phyloP scores from a whole-genome alignment of 331 rosid genomes.

The Arachis monticola region DNA sequence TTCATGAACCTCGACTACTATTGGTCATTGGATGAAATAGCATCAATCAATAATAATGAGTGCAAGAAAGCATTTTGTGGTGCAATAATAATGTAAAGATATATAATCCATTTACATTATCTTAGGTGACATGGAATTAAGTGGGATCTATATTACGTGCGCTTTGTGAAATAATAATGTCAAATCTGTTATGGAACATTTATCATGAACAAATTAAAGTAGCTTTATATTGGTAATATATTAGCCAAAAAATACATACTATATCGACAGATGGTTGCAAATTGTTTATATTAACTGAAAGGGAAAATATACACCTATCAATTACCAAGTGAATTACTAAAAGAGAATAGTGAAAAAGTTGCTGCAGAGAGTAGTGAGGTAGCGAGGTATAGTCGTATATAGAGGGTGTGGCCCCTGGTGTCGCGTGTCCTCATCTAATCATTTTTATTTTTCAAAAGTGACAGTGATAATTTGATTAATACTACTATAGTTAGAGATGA shows the following conservation, averaged over 20 bases:
- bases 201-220: background rate
- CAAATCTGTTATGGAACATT: slow-evolving; percentile 5
- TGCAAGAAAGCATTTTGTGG: background rate
- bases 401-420: background rate
- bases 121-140: slow-evolving; percentile 15
- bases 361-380: background rate
- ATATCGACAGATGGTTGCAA: background rate
- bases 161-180: slow-evolving; percentile 39
- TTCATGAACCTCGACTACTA: background rate
- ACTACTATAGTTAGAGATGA: background rate
- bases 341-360: background rate
- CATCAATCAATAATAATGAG: background rate
- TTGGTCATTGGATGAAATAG: slow-evolving; percentile 33
- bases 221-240: background rate
- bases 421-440: slow-evolving; percentile 18
- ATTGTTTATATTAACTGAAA: background rate
- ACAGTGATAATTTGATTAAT: slow-evolving; percentile 34
- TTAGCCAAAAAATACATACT: background rate
- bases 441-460: background rate
- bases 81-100: slow-evolving; percentile 1
- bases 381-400: background rate
- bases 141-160: slow-evolving; percentile 32
- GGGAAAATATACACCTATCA: background rate
- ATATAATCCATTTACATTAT: background rate
- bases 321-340: background rate